Base-by-base conservation (phyloP, 139 green algal genomes). In the Chlorella sp. region DNA sequence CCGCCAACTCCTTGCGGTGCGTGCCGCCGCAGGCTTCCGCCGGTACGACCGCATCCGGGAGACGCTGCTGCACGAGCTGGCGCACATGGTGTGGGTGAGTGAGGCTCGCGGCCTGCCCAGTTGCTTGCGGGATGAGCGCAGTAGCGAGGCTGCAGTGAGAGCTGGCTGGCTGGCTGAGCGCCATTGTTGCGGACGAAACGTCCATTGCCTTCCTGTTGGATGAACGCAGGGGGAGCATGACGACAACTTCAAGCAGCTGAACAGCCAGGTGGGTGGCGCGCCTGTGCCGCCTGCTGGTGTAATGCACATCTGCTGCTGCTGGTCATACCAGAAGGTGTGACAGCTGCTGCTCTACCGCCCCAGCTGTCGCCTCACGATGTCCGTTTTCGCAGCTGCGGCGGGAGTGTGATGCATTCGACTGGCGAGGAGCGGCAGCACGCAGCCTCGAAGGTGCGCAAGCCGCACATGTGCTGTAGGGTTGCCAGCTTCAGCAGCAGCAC, bases 11-110 rank as follows among this genome's bases (percentile, higher is more conserved):
- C 43, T 26, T 7, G 51, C 73, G 9, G 44, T 78, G 9, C 30
- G 16, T 30, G 16, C 28, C 38, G 1, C 40, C 13, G 30, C 82
- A 86, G 85, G 85, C 30, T 93, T 93, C 58, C 79, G 89, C 20
- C 72, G 89, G 24, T 93, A 93, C 78, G 73, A 90, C 28, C 56
- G 80, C 34, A 97, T 98, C 30, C 67, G 91, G 1, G 90, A 96
- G 80, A 98, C 96, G 17, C 89, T 98, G 44, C 75, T 96, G 68
- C 96, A 98, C 84, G 94, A 97, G 89, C 87, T 97, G 64, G 89
- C 95, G 1, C 95, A 98, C 92, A 98, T 96, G 90, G 94, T 96
- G 85, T 85, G 79, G 30, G 51, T 60, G 14, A 60, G 51, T 60
- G 51, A 24, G n/a, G 4, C 16, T 3, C 13, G 51, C 11, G 4